A percentile compares a stretch with the other conserved stretches of the same genome.
These are phyloP conservation scores for Austroboletus niveus DNA, from an alignment of 1,284 basidiomycete genomes.

Conservation along the genomic window DNA sequence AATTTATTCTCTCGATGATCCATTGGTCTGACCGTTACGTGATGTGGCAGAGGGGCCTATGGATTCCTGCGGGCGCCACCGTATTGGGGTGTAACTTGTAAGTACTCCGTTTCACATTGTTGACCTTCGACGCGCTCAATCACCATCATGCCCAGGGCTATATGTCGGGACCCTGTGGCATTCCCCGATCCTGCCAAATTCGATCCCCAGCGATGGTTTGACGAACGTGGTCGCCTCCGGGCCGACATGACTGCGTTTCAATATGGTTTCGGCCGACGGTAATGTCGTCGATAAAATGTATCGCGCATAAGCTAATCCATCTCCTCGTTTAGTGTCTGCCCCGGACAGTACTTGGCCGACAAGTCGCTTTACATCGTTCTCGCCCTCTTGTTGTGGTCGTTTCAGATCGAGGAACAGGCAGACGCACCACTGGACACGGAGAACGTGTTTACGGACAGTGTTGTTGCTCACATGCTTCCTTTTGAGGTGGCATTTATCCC, in stretches of 20 bases:
- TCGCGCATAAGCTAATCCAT: background rate
- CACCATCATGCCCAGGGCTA: conserved; percentile 35
- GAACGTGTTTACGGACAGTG: conserved; percentile 3
- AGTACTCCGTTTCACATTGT: background rate
- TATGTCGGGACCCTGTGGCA: conserved; percentile 52
- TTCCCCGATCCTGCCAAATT: conserved; percentile 62
- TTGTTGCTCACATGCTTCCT: conserved; percentile 6
- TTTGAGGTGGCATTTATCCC: conserved; percentile 19
- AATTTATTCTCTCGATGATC: background rate
- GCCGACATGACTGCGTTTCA: conserved; percentile 50
- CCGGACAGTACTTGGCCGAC: conserved; percentile 19
- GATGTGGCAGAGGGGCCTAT: conserved; percentile 43
- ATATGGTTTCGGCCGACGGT: conserved; percentile 63
- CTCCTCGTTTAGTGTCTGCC: conserved; percentile 15
- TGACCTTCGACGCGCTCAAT: background rate
- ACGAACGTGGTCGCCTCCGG: conserved; percentile 43
- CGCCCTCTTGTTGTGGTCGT: conserved; percentile 24
- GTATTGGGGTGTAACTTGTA: conserved; percentile 47
- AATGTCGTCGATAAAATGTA: background rate
- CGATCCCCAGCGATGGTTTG: conserved; percentile 57
- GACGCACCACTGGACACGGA: conserved; percentile 12
- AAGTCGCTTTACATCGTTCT: conserved; percentile 20
- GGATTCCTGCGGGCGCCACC: conserved; percentile 57
- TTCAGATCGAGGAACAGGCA: conserved; percentile 13
- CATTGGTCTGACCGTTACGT: too few species aligned